These are phyloP conservation scores for Hibiscus mutabilis DNA, from an alignment of 345 rosid genomes.

Conservation along the genomic window DNA sequence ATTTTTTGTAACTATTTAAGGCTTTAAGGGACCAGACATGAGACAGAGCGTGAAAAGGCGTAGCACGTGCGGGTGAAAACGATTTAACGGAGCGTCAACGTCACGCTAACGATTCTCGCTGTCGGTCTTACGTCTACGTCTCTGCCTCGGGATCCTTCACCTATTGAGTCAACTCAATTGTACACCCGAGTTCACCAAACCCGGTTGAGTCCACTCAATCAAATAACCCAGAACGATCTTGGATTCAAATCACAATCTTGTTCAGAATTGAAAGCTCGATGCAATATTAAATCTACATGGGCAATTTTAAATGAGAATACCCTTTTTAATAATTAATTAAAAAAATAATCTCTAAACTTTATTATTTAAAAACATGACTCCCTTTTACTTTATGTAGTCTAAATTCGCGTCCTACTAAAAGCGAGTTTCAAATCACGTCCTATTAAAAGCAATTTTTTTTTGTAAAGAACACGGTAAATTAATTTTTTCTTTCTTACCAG, in stretches of 20 bases:
- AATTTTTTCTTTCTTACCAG: no score
- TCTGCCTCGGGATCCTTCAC: not conserved
- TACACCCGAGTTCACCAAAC: not conserved
- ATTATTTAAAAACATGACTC: no score
- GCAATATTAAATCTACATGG: no score
- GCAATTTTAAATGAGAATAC: no score
- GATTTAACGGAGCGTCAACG: constrained; percentile 9
- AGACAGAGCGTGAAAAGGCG: not conserved
- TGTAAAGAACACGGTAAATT: no score
- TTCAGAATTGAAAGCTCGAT: not conserved
- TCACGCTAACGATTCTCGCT: constrained; percentile 8
- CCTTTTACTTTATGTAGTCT: no score
- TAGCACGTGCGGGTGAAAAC: constrained; percentile 15
- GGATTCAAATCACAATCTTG: not conserved
- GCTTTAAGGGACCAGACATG: not conserved
- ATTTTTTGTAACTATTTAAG: not conserved
- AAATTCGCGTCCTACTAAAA: no score
- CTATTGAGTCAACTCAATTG: not conserved
- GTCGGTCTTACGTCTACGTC: not conserved
- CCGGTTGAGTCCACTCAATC: not conserved
- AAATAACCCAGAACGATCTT: not conserved
- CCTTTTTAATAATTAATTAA: no score
- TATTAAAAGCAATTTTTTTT: no score
- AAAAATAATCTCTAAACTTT: no score
- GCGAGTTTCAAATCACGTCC: no score